Conservation (phyloP, 2,329 filamentous ascomycete species). For the Polychaeton citri region DNA sequence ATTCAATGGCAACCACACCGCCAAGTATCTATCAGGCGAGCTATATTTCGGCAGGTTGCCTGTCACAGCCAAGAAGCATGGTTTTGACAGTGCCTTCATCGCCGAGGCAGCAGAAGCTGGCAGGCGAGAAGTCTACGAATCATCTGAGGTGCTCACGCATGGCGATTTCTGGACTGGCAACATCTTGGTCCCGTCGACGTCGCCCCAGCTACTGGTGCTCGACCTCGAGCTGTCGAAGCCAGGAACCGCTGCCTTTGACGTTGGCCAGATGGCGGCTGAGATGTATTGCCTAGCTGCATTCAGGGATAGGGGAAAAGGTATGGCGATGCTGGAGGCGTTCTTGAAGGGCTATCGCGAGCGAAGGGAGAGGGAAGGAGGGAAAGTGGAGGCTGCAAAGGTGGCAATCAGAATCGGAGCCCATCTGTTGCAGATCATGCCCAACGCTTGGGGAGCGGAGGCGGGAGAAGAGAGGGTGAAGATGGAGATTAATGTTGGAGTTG, state of each 20-base stretch:
- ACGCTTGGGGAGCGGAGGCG: too few species aligned
- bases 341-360: too few species aligned
- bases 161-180: constrained; percentile 12
- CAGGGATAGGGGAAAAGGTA: too few species aligned
- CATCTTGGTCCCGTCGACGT: constrained; percentile 3
- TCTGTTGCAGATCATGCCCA: too few species aligned
- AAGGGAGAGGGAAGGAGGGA: too few species aligned
- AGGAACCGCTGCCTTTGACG: constrained; percentile 7
- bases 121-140: constrained; percentile 4
- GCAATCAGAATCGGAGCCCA: too few species aligned
- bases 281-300: too few species aligned
- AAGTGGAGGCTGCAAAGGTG: too few species aligned
- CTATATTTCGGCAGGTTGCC: constrained; percentile 5
- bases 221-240: constrained; percentile 9
- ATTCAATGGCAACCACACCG: constrained; percentile 4
- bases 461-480: too few species aligned
- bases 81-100: constrained; percentile 4
- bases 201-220: constrained; percentile 2
- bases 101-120: constrained; percentile 4
- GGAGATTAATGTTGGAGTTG: too few species aligned
- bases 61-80: constrained; percentile 3
- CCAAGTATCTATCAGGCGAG: constrained; percentile 2
- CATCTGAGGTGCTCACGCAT: constrained; percentile 5
- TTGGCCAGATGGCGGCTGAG: too few species aligned
- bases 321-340: too few species aligned